These are phyloP conservation scores for Diaporthe sp. DNA, from an alignment of 2,329 filamentous ascomycete species.

Conservation along the genomic window DNA sequence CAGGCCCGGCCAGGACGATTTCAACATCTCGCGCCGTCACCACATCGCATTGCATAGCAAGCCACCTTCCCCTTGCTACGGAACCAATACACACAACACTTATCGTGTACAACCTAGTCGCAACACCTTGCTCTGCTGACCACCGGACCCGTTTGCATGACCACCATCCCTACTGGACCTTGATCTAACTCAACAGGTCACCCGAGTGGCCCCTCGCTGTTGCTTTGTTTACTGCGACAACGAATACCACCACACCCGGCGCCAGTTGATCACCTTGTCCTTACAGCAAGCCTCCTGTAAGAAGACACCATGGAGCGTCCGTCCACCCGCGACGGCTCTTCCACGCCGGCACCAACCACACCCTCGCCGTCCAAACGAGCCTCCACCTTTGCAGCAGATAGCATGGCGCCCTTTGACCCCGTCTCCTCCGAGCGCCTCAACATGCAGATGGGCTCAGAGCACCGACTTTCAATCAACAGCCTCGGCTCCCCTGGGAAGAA, in stretches of 20 bases:
- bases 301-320: conserved; percentile 36
- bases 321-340: conserved; percentile 32
- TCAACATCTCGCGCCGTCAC: conserved; percentile 5
- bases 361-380: conserved; percentile 35
- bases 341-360: conserved; percentile 35
- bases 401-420: conserved; percentile 65
- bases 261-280: background rate
- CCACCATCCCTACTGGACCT: background rate
- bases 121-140: background rate
- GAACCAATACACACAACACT: conserved; percentile 7
- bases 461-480: conserved; percentile 41
- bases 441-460: conserved; percentile 55
- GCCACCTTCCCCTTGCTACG: conserved; percentile 3
- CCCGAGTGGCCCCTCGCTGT: background rate
- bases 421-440: conserved; percentile 76
- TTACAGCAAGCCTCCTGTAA: background rate
- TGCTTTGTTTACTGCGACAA: conserved; percentile 15
- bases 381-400: conserved; percentile 33
- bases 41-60: conserved; percentile 27
- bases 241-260: background rate
- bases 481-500: conserved; percentile 53
- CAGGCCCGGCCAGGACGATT: background rate
- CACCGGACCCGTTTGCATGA: background rate
- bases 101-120: background rate
- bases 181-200: background rate